Base-by-base conservation (phyloP, 345 rosid genomes). In the Eutrema japonicum region DNA sequence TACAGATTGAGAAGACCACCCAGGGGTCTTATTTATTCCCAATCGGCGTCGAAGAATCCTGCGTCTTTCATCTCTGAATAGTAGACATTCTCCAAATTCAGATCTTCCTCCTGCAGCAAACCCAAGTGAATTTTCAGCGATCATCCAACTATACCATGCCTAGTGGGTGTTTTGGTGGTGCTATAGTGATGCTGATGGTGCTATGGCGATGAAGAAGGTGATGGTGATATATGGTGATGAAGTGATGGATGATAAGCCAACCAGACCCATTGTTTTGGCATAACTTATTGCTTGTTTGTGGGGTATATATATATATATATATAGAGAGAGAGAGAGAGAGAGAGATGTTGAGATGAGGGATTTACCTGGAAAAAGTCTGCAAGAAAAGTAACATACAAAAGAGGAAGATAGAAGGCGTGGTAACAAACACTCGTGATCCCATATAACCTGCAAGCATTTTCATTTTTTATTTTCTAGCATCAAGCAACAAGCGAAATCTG, bases 11-110 rank as follows among this genome's bases (percentile, higher is more conserved):
- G 2, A 35, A 57, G 13, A 46, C 7, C 47, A 0, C 43, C 0
- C 13, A 10, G 14, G 22, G 38, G 11, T 56, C 27, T 61, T 61
- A 9, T 30, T 22, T 71, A 95, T 37, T 90, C 96, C 99, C 99
- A 95, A 42, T 90, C 99, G 0, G 84, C 85, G 43, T 95, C 97
- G 46, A 90, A 95, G 86, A 90, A 92, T 43, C 97, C 99, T 0
- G 97, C 99, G 79, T 95, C 99, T 78, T 95, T 90, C 99, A 92
- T 91, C 79, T 95, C 97, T 2, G 99, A 95, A 81, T 95, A 95
- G 86, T 88, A 88, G 8, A 87, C 93, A 64, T 84, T 88, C 81
- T 95, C 99, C 77, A 95, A 78, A 37, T 82, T 86, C 85, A 95
- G 64, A 72, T 90, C 96, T 64, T 92, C 97, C 80, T 95, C 99